Evolutionary conservation across 805 yeast species (phyloP), one percentile per base, ranked within the genome.

Genomic region (Peterozyma toletana): DNA sequence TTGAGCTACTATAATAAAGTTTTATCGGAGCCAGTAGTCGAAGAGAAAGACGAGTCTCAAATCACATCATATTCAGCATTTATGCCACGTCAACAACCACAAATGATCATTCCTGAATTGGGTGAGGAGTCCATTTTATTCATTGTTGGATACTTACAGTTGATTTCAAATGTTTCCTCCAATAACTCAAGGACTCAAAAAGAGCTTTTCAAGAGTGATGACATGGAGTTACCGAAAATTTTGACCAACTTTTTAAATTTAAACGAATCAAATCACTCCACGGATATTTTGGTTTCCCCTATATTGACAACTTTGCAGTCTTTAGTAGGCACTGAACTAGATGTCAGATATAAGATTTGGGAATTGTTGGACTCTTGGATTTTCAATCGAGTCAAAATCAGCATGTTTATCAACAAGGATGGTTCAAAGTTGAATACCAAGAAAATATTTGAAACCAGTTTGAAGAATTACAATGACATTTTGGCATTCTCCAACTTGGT

Each of bases 81-180:
- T 13, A 9, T 17, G 13, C 11, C 21, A 17, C 29, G 33, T 33
- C 13, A 17, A n/a, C 16, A 14, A 14, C 27, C 7, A 5, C 37
- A 38, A 9, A 37, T 40, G 17, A 44, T 52, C 3, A 73, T 70
- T 31, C 71, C 73, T 10, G 87, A 83, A 41, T 66, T 89, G 30
- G 84, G 86, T 33, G 95, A 87, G 50, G 96, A 89, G 57, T 83
- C 90, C 0, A 64, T 86, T 7, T 72, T 87, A 7, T 79, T 86
- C 42, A 67, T 89, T 6, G 75, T 90, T 0, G 85, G 96, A 0
- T 80, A 86, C 51, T 66, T 88, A 46, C 79, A 85, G 21, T 63
- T 93, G 40, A 65, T 89, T 2, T 68, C 74, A 9, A 71, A 74
- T 42, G 76, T 79, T 29, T 69, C 81, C 1, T 55, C 56, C 3